Evolutionary conservation across 352 stramenopile genomes (phyloP), one percentile per base, ranked within the genome.

Genomic region (Phytophthora palmivora): DNA sequence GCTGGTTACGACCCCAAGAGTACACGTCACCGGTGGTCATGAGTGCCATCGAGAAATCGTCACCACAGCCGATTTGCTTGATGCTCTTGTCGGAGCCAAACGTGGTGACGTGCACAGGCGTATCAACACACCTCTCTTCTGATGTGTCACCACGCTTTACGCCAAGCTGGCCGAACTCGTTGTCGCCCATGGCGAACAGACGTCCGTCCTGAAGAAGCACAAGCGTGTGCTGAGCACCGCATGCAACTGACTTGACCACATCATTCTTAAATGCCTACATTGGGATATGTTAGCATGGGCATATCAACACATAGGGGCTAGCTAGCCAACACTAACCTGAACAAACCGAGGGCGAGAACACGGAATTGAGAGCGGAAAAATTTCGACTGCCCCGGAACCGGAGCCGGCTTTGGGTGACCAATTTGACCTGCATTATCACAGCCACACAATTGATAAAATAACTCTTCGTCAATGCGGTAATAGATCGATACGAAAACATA

Each of bases 321-420:
- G 12, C 7, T 28, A 28, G 21, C 0, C 10, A 9, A 15, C 24
- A 56, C 63, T 6, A 53, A 89, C 82, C 77, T 89, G 74, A 6
- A 92, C 76, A 52, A 88, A 88, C 6, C 74, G 78, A 55, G 85
- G 85, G 15, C 81, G 79, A 58, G 75, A 14, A 92, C 74, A 21
- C 85, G 85, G 39, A 92, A 94, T 56, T 91, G 84, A 12, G 75
- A 84, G 42, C 85, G 81, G 47, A 94, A 94, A 46, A 94, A 94
- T 48, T 88, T 89, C 4, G 85, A 94, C 34, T 91, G 81, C 6
- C 73, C 78, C 1, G 81, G 34, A 50, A 63, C 59, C 8, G 70
- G 61, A 7, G 63, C 43, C 15, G 85, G 83, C 66, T 89, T 89
- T 3, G 72, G 72, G 37, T 91, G 82, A 22, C 85, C 85, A 2